Evolutionary conservation across 2,329 filamentous ascomycete species (phyloP), one percentile per base, ranked within the genome.

Genomic region (Colletotrichum siamense): DNA sequence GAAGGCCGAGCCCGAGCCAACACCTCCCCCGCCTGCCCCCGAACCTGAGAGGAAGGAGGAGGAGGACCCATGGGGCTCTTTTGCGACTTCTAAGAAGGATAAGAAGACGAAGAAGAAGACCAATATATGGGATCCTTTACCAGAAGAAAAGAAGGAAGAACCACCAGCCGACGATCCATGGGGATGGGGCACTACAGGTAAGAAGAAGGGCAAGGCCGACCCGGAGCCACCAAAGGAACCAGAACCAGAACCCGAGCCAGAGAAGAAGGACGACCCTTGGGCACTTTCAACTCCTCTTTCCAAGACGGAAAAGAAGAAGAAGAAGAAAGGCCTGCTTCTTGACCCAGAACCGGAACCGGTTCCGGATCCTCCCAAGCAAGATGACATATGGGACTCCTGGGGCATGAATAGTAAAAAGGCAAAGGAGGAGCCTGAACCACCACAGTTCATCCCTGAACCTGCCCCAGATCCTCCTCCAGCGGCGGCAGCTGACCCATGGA

Each of bases 351-450:
- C 72, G 10, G 75, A 77, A 62, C 66, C 72, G 16, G 36, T 57
- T 28, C 70, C 74, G 55, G 66, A 78, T 12, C 68, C 69, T 26
- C 64, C 62, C 18, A 68, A 78, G 62, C n/a, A 71, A 18, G 80
- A 81, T 5, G 79, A 77, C 52, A 52, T 59, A 36, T 77, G 79
- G 78, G 28, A 79, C 59, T 79, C 12, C 80, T 81, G 69, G 71
- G 81, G 63, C 90, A 87, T 77, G 88, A 87, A 68, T 34, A 85
- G 85, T 55, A 85, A 83, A 77, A 87, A 86, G 81, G 87, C 86
- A 76, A 89, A 88, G 73, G 85, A 86, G 76, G 73, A 73, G n/a
- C 72, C 67, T 15, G 71, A 70, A 24, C 71, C 55, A 26, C 81
- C 82, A 39, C 80, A 77, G 49, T 73, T 78, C 7, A 79, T 78